Evolutionary conservation across 139 green algal species (phyloP), one percentile per base, ranked within the genome.

Genomic region (Spirogloea muscicola): DNA sequence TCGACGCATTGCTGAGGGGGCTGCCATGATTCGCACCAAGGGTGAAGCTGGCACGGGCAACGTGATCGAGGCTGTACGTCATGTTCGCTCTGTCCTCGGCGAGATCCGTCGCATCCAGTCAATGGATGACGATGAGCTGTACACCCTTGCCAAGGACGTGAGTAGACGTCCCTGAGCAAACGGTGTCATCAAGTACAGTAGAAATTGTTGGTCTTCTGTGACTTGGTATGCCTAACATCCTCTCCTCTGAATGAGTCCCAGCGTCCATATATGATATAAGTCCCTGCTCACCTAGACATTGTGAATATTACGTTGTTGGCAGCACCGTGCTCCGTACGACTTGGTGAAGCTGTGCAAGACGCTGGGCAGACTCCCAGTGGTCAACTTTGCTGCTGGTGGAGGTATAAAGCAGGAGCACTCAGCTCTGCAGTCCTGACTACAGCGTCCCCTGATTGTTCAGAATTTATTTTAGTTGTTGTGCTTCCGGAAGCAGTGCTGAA

Each of bases 371-470:
- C 86, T 99, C 66, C 94, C 94, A 0, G 95, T 98, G 1, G 95
- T 99, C 29, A 99, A 99, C 89, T 99, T 99, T 86, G 94, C 95
- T n/a, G 95, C 95, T 4, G 95, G 95, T 37, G 95, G 94, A 55
- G 69, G 69, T 78, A 44, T 31, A n/a, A n/a, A n/a, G n/a, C n/a
- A n/a, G n/a, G n/a, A n/a, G n/a, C n/a, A n/a, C n/a, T n/a, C n/a
- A n/a, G n/a, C n/a, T n/a, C n/a, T n/a, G n/a, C n/a, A n/a, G n/a
- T n/a, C n/a, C n/a, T n/a, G n/a, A n/a, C n/a, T n/a, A n/a, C n/a
- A n/a, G n/a, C n/a, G n/a, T n/a, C n/a, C n/a, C n/a, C n/a, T n/a
- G n/a, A n/a, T n/a, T n/a, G n/a, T n/a, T n/a, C n/a, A n/a, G n/a
- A n/a, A n/a, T n/a, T n/a, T n/a, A n/a, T n/a, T n/a, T n/a, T n/a